Evolutionary conservation across 2,329 filamentous ascomycete species (phyloP).

Genomic region (Chrysoporthe cubensis): DNA sequence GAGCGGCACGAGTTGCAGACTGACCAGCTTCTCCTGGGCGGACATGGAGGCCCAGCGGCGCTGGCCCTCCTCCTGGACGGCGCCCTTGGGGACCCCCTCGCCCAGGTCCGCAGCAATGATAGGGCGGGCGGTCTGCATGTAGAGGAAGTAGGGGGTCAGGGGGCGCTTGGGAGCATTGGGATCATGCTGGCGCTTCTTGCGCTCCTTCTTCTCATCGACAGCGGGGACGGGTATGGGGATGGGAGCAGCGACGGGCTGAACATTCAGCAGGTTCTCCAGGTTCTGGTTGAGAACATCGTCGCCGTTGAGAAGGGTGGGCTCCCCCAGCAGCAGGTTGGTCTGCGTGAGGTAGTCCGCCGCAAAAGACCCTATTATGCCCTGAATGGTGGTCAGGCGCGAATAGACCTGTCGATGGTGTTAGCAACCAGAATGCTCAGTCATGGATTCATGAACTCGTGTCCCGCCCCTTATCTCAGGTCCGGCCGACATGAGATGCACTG

Average conservation of each 20-base stretch:
- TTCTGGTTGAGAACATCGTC: slow-evolving; percentile 49
- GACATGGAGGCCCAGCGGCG: slow-evolving; percentile 82
- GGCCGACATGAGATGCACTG: background rate
- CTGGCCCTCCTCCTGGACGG: slow-evolving; percentile 86
- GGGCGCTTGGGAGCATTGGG: slow-evolving; percentile 95
- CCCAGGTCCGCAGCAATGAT: slow-evolving; percentile 82
- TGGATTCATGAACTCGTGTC: background rate
- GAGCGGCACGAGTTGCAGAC: slow-evolving; percentile 29
- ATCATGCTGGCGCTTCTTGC: slow-evolving; percentile 84
- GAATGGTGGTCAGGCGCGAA: slow-evolving; percentile 76
- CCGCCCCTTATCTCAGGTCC: background rate
- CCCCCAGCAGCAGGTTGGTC: slow-evolving; percentile 79
- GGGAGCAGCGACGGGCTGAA: slow-evolving; percentile 48
- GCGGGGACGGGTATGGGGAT: slow-evolving; percentile 46
- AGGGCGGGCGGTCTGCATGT: slow-evolving; percentile 84
- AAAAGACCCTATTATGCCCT: slow-evolving; percentile 78
- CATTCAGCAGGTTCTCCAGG: slow-evolving; percentile 54
- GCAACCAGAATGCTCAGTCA: background rate
- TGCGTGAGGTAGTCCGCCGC: slow-evolving; percentile 86
- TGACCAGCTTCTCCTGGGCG: slow-evolving; percentile 68
- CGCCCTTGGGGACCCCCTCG: slow-evolving; percentile 76
- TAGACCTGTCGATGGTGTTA: slow-evolving; percentile 61
- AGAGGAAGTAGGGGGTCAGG: slow-evolving; percentile 92
- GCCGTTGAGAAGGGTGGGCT: slow-evolving; percentile 53
- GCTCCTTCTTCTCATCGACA: slow-evolving; percentile 78